A percentile compares a stretch with the other conserved stretches of the same genome.
Evolutionary conservation across 805 yeast genomes (phyloP).

Genomic region (Cyberlindnera sargentensis): DNA sequence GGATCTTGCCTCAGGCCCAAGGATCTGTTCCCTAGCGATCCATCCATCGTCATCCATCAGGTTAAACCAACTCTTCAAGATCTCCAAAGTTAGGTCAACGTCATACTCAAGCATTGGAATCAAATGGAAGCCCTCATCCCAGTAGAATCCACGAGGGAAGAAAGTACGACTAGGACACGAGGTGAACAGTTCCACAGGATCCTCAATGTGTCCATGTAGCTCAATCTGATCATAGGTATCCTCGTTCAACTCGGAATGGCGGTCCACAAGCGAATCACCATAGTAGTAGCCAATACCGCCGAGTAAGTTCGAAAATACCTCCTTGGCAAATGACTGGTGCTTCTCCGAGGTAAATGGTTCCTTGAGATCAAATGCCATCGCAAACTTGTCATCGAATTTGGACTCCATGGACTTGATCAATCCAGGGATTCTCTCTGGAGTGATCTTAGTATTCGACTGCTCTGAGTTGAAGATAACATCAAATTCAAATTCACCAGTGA

Average conservation of each 20-base stretch:
- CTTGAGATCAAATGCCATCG: conserved; percentile 39
- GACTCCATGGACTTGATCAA: conserved; percentile 15
- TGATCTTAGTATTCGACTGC: conserved; percentile 33
- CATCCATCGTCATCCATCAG: conserved; percentile 88
- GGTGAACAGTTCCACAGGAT: conserved; percentile 71
- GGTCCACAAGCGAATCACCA: conserved; percentile 79
- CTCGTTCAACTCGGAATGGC: conserved; percentile 60
- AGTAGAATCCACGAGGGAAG: conserved; percentile 94
- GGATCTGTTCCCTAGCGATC: conserved; percentile 93
- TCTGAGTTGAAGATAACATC: conserved; percentile 55
- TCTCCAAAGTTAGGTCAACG: conserved; percentile 71
- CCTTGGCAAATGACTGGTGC: conserved; percentile 60
- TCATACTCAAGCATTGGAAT: conserved; percentile 79
- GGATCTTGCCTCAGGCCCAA: conserved; percentile 85
- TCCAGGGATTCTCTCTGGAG: conserved; percentile 22
- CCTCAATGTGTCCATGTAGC: conserved; percentile 52
- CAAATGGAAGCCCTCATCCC: conserved; percentile 98
- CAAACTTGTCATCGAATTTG: conserved; percentile 47
- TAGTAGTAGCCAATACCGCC: conserved; percentile 89
- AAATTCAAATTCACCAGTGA: conserved; percentile 68
- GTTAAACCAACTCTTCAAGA: conserved; percentile 80
- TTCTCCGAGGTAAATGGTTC: conserved; percentile 43
- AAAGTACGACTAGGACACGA: conserved; percentile 89
- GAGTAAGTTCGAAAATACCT: conserved; percentile 69
- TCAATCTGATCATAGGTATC: conserved; percentile 53